phyloP scores from a whole-genome alignment of 805 yeast species.

The Suhomyces canberraensis region DNA sequence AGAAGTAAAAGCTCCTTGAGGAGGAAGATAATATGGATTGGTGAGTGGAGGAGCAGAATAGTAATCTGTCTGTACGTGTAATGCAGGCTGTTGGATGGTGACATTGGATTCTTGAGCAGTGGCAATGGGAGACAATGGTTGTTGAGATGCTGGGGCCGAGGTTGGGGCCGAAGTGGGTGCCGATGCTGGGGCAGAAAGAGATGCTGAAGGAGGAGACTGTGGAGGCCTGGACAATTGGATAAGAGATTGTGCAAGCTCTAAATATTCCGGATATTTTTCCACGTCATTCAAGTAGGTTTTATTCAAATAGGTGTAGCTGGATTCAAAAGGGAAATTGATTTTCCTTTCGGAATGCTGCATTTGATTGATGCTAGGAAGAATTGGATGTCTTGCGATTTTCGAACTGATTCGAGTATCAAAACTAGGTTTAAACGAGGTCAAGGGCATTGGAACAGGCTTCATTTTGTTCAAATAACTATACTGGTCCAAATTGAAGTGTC shows the following conservation, averaged over 20 bases:
- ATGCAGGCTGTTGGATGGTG: background rate
- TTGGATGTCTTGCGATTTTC: conserved; percentile 19
- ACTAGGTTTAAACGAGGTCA: conserved; percentile 23
- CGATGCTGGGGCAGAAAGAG: background rate
- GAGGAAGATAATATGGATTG: conserved; percentile 3
- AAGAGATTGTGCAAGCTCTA: conserved; percentile 45
- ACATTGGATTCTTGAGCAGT: background rate
- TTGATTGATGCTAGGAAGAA: conserved; percentile 17
- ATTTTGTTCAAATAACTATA: conserved; percentile 25
- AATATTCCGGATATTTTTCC: conserved; percentile 45
- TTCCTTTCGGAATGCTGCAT: conserved; percentile 25
- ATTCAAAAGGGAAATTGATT: conserved; percentile 52
- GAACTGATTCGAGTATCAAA: conserved; percentile 37
- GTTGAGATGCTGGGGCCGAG: background rate
- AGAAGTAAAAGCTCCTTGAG: conserved; percentile 4
- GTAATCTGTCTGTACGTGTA: background rate
- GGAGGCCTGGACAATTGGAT: conserved; percentile 30
- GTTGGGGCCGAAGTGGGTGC: background rate
- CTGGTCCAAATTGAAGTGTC: conserved; percentile 25
- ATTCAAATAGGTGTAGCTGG: conserved; percentile 49
- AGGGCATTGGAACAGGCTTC: conserved; percentile 2
- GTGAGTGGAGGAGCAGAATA: background rate
- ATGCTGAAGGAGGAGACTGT: background rate
- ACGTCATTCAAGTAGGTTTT: conserved; percentile 49
- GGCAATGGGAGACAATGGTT: too few relatives aligned